phyloP scores from a whole-genome alignment of 176 grass and related monocot species.

The Lolium multiflorum region DNA sequence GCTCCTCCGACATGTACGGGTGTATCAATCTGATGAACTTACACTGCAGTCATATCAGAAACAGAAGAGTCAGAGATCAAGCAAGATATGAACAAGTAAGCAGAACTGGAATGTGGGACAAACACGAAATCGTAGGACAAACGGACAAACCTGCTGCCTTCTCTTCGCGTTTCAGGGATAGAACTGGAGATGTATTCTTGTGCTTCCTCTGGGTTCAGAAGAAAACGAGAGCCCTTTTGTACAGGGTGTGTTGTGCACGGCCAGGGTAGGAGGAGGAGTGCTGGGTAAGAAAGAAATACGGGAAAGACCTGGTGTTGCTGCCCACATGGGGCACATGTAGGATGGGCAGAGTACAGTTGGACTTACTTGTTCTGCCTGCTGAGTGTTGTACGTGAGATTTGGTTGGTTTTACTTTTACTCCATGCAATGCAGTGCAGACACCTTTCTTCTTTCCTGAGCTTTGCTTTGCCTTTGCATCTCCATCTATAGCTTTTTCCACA shows the following conservation, averaged over 20 bases:
- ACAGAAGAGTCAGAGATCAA: background rate
- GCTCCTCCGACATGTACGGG: background rate
- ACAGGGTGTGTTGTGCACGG: background rate
- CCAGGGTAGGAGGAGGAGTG: constrained; percentile 15
- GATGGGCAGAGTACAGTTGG: background rate
- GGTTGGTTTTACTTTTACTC: constrained; percentile 28
- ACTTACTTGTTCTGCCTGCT: constrained; percentile 9
- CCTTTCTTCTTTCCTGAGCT: constrained; percentile 16
- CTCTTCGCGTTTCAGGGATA: background rate
- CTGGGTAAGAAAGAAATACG: background rate
- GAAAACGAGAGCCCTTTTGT: background rate
- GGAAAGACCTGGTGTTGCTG: background rate
- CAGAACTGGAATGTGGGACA: background rate
- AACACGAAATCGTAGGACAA: background rate
- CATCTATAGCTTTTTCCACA: constrained; percentile 1
- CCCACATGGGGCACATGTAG: constrained; percentile 25
- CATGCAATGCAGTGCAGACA: constrained; percentile 22
- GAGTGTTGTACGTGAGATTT: constrained; percentile 12
- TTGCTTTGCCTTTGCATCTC: constrained; percentile 30
- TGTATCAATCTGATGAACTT: background rate
- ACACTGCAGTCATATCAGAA: background rate
- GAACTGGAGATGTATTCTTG: background rate
- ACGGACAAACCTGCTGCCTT: constrained; percentile 2
- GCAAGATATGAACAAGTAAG: background rate
- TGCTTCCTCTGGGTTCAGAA: constrained; percentile 22